These are phyloP conservation scores for Aspergillus vadensis DNA, from an alignment of 2,329 filamentous ascomycete genomes.

Conservation along the genomic window DNA sequence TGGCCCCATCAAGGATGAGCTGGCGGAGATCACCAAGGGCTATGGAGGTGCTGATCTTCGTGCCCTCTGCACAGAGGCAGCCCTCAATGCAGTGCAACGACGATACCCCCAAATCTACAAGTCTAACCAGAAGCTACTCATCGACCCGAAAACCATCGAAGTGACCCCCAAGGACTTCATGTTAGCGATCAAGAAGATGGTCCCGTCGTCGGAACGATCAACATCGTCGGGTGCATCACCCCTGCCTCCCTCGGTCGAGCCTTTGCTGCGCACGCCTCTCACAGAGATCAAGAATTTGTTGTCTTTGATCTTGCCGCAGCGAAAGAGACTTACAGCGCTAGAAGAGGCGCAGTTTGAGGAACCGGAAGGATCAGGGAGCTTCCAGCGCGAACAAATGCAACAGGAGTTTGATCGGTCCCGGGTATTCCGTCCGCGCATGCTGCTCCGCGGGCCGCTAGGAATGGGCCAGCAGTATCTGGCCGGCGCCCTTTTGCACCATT, in stretches of 20 bases:
- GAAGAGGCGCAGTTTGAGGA: conserved; percentile 94
- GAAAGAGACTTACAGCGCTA: conserved; percentile 83
- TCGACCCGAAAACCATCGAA: conserved; percentile 80
- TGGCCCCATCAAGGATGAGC: conserved; percentile 74
- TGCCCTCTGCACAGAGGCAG: conserved; percentile 92
- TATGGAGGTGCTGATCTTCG: conserved; percentile 95
- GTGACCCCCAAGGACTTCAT: conserved; percentile 95
- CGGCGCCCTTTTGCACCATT: conserved; percentile 80
- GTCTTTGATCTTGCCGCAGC: conserved; percentile 76
- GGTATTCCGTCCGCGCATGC: conserved; percentile 82
- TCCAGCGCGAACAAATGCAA: conserved; percentile 76
- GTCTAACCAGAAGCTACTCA: conserved; percentile 84
- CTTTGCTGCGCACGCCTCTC: conserved; percentile 74
- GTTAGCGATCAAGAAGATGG: conserved; percentile 93
- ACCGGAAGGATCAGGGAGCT: conserved; percentile 77
- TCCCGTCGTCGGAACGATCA: conserved; percentile 91
- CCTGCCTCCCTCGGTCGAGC: conserved; percentile 76
- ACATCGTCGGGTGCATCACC: conserved; percentile 81
- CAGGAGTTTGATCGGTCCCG: conserved; percentile 83
- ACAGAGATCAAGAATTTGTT: conserved; percentile 67
- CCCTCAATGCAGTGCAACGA: conserved; percentile 91
- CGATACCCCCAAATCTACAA: conserved; percentile 96
- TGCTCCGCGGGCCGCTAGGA: conserved; percentile 78
- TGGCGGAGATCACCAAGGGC: conserved; percentile 86
- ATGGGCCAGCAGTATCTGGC: conserved; percentile 95